Conservation (phyloP, 108 stramenopile genomes). For the Bacterosira constricta region DNA sequence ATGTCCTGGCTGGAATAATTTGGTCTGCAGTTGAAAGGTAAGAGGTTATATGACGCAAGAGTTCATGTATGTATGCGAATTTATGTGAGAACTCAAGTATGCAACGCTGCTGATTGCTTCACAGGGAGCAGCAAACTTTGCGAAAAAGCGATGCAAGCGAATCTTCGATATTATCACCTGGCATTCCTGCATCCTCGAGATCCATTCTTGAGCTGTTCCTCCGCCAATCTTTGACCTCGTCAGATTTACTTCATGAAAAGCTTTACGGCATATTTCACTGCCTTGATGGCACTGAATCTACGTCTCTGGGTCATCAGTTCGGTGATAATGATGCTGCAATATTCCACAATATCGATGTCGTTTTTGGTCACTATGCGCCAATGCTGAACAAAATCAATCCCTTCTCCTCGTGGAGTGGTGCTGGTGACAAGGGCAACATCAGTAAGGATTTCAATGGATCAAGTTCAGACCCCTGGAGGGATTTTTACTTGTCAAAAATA, state of each 20-base stretch:
- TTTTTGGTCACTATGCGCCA: constrained; percentile 37
- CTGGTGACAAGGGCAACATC: constrained; percentile 38
- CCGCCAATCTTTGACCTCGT: constrained; percentile 21
- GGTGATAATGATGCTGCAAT: constrained; percentile 26
- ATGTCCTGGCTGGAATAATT: constrained; percentile 42
- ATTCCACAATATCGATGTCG: constrained; percentile 28
- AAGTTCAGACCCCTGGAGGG: constrained; percentile 18
- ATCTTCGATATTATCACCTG: not conserved
- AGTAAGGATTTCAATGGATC: not conserved
- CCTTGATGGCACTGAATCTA: constrained; percentile 8
- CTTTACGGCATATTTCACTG: constrained; percentile 34
- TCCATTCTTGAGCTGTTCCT: constrained; percentile 38
- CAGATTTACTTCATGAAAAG: constrained; percentile 1
- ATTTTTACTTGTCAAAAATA: constrained; percentile 31
- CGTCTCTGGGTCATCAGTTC: constrained; percentile 1
- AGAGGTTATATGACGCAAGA: not conserved
- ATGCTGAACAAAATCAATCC: constrained; percentile 25
- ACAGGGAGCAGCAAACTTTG: constrained; percentile 4
- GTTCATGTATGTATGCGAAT: not conserved
- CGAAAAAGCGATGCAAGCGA: not conserved
- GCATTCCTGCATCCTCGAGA: constrained; percentile 20
- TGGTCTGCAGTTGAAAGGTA: constrained; percentile 43
- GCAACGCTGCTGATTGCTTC: not conserved
- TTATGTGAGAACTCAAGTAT: too few species aligned
- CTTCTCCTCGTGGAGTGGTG: constrained; percentile 39